Evolutionary conservation across 106 monocot genomes (phyloP).

Genomic region (Chionographis japonica): DNA sequence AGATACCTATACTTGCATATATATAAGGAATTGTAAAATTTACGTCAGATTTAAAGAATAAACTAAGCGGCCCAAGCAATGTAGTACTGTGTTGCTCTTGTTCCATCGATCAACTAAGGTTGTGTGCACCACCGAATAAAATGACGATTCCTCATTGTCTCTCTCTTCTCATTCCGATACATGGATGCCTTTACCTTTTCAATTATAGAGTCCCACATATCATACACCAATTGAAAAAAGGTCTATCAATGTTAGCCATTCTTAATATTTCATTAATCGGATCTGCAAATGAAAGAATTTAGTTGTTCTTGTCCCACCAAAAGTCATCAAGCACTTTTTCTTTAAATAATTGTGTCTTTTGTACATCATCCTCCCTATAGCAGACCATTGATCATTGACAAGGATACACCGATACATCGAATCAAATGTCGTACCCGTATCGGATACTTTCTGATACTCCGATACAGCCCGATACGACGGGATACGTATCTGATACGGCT

Average conservation of each 20-base stretch:
- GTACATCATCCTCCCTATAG: background rate
- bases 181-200: background rate
- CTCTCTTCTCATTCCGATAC: background rate
- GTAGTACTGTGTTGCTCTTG: conserved; percentile 1
- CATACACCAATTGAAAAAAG: background rate
- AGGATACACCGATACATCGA: too few species aligned
- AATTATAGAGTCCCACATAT: background rate
- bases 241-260: background rate
- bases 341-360: background rate
- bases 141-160: background rate
- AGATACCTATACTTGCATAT: too few species aligned
- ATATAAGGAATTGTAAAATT: too few species aligned
- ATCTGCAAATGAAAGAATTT: conserved; percentile 3
- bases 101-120: conserved; percentile 1
- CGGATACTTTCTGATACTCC: too few species aligned
- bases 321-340: background rate
- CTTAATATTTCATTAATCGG: conserved; percentile 14
- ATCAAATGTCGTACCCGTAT: too few species aligned
- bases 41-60: background rate
- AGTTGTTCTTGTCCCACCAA: conserved; percentile 12
- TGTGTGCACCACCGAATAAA: background rate
- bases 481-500: too few species aligned
- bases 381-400: conserved; percentile 2
- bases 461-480: too few species aligned
- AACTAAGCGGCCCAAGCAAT: conserved; percentile 7